phyloP scores from a whole-genome alignment of 805 yeast species.

The Scheffersomyces coipomensis region DNA sequence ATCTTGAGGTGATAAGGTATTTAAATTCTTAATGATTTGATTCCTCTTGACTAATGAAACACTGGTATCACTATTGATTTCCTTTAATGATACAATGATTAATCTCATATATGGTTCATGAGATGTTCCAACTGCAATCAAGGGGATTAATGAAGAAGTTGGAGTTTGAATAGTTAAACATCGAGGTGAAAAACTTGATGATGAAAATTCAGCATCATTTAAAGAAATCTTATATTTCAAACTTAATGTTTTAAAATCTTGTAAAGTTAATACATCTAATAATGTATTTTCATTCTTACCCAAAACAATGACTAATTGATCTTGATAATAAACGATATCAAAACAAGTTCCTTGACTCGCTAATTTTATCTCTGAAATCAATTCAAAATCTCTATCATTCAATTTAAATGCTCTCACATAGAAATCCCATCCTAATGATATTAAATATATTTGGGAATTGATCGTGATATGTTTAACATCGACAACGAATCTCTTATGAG shows the following conservation, averaged over 20 bases:
- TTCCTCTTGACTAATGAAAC: conserved; percentile 17
- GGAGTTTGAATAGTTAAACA: conserved; percentile 23
- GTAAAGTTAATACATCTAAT: conserved; percentile 42
- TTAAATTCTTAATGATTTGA: conserved; percentile 28
- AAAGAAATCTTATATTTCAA: conserved; percentile 50
- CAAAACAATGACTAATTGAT: conserved; percentile 43
- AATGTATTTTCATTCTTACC: conserved; percentile 62
- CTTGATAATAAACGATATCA: conserved; percentile 25
- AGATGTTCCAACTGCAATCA: conserved; percentile 67
- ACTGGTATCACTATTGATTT: background rate
- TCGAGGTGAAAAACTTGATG: conserved; percentile 62
- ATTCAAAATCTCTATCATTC: conserved; percentile 8
- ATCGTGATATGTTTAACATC: conserved; percentile 29
- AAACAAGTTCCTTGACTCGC: conserved; percentile 54
- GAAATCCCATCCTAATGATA: conserved; percentile 63
- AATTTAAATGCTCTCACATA: conserved; percentile 36
- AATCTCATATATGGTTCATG: conserved; percentile 77
- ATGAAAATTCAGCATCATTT: conserved; percentile 71
- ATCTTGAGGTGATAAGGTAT: conserved; percentile 65
- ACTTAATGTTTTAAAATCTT: conserved; percentile 4
- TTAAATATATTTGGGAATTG: conserved; percentile 32
- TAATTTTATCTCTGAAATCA: conserved; percentile 30
- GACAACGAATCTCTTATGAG: conserved; percentile 35
- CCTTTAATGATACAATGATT: conserved; percentile 52
- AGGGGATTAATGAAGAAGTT: conserved; percentile 13